These are phyloP conservation scores for Pestalotiopsis sp. DNA, from an alignment of 2,329 filamentous ascomycete species.

Conservation along the genomic window DNA sequence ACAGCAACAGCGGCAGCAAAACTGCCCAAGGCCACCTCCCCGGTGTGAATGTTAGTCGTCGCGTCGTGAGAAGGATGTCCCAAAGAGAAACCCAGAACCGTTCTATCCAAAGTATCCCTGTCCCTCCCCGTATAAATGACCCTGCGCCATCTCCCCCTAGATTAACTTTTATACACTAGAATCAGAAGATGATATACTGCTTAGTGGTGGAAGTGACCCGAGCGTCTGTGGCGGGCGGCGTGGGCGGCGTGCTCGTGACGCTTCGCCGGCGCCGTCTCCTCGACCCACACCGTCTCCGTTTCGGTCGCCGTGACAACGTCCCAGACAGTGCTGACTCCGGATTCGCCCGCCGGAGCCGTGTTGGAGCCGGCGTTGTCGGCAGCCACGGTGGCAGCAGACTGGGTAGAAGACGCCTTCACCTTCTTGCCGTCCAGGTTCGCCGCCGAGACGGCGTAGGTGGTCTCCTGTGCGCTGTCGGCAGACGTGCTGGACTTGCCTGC, in stretches of 20 bases:
- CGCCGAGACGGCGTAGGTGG: not conserved
- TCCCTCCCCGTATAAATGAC: not conserved
- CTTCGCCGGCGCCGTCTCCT: constrained; percentile 4
- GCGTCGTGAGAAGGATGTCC: constrained; percentile 2
- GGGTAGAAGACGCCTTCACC: not conserved
- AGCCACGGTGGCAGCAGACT: not conserved
- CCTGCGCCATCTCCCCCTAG: not conserved
- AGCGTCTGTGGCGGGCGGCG: constrained; percentile 7
- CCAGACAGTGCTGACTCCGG: not conserved
- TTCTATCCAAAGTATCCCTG: not conserved
- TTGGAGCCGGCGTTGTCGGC: not conserved
- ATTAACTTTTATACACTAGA: not conserved
- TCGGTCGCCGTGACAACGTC: constrained; percentile 9
- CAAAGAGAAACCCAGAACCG: not conserved
- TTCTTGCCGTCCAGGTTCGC: constrained; percentile 1
- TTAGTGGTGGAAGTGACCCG: not conserved
- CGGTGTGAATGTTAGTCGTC: not conserved
- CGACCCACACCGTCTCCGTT: not conserved
- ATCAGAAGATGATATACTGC: not conserved
- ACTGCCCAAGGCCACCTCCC: not conserved
- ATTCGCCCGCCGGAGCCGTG: not conserved
- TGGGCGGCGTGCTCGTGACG: constrained; percentile 1
- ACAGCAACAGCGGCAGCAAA: not conserved
- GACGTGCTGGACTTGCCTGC: not conserved
- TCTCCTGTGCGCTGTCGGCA: not conserved